Evolutionary conservation across 805 yeast species (phyloP).

Genomic region (Monosporozyma yasuniensis): DNA sequence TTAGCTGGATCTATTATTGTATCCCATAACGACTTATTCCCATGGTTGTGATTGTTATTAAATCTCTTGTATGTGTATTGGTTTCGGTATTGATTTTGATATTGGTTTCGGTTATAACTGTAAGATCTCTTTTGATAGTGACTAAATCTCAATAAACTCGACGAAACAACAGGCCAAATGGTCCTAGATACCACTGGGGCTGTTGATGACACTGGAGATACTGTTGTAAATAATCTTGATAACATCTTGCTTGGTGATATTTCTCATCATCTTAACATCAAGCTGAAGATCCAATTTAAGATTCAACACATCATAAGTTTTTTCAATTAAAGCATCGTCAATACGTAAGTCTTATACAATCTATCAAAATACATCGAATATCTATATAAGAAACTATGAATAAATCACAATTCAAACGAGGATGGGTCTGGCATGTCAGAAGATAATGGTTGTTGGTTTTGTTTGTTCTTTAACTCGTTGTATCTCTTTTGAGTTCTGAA

Average conservation of each 20-base stretch:
- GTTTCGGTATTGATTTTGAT: background rate
- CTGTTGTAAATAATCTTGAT: background rate
- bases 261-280: no score
- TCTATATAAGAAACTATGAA: background rate
- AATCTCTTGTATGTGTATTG: slow-evolving; percentile 1
- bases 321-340: background rate
- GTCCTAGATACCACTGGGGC: background rate
- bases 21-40: background rate
- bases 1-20: slow-evolving; percentile 21
- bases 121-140: background rate
- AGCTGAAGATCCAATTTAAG: no score
- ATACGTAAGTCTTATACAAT: background rate
- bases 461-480: background rate
- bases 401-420: slow-evolving; percentile 6
- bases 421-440: slow-evolving; percentile 4
- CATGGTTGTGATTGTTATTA: background rate
- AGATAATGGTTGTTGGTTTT: background rate
- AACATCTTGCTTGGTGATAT: background rate
- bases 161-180: background rate
- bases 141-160: background rate
- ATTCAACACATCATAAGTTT: no score
- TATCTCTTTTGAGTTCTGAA: slow-evolving; percentile 35
- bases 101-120: background rate
- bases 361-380: background rate
- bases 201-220: background rate